Conservation (phyloP, 2,329 filamentous ascomycete species). For the Rhexocercosporidium sp. region DNA sequence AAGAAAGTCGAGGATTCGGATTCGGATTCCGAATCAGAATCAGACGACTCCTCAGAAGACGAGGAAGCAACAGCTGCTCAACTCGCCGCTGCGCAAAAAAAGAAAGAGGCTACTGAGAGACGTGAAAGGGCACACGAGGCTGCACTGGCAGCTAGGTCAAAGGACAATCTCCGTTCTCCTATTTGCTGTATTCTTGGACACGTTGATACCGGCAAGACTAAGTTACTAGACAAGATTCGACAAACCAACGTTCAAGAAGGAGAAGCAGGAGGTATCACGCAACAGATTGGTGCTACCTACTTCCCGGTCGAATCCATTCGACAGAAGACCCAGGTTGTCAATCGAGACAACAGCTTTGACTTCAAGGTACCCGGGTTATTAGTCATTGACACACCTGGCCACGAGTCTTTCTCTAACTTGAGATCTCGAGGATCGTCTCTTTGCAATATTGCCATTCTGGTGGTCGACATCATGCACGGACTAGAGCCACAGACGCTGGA, state of each 20-base stretch:
- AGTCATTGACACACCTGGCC: constrained; percentile 97
- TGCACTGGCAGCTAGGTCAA: constrained; percentile 86
- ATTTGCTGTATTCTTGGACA: constrained; percentile 99
- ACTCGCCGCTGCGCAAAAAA: constrained; percentile 75
- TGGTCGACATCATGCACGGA: constrained; percentile 99
- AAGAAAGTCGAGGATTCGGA: constrained; percentile 54
- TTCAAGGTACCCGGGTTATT: constrained; percentile 98
- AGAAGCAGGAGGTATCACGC: constrained; percentile 98
- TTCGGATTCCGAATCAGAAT: constrained; percentile 66
- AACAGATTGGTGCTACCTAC: constrained; percentile 99
- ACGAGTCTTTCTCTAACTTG: constrained; percentile 99
- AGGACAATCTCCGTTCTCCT: constrained; percentile 92
- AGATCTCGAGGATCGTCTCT: constrained; percentile 96
- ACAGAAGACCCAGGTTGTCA: constrained; percentile 93
- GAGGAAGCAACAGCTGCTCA: constrained; percentile 77
- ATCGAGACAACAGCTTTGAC: constrained; percentile 86
- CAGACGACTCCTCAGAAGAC: constrained; percentile 66
- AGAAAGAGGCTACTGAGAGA: constrained; percentile 87
- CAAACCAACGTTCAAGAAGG: constrained; percentile 99
- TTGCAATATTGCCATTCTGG: constrained; percentile 98
- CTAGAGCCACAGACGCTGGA: constrained; percentile 96
- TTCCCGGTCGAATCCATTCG: constrained; percentile 93
- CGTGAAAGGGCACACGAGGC: constrained; percentile 90
- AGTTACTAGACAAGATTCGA: constrained; percentile 96
- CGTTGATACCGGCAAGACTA: constrained; percentile 99